phyloP scores from a whole-genome alignment of 331 rosid genomes.

The Erythrophleum ivorense region DNA sequence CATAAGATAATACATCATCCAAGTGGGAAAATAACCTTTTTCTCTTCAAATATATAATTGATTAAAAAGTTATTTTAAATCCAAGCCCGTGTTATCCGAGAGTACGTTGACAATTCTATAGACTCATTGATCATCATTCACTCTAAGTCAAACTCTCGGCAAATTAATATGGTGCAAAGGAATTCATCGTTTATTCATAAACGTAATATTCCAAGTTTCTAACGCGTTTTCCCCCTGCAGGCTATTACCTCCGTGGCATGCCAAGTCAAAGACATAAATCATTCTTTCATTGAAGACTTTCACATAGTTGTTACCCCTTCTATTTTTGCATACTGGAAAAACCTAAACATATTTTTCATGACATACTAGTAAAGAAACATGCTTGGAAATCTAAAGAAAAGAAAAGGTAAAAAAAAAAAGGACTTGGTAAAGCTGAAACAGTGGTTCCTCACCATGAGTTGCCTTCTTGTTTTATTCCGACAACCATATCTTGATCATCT shows the following conservation, averaged over 20 bases:
- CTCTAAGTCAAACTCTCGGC: not conserved
- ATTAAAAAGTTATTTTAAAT: not conserved
- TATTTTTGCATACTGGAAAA: too few relatives aligned
- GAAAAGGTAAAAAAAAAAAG: slow-evolving; percentile 8
- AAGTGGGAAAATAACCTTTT: not conserved
- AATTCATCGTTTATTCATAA: not conserved
- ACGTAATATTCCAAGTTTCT: not conserved
- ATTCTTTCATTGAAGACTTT: not conserved
- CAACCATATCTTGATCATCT: not conserved
- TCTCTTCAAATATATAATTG: not conserved
- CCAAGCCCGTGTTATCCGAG: not conserved
- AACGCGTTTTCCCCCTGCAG: slow-evolving; percentile 30
- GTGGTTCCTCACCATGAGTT: slow-evolving; percentile 18
- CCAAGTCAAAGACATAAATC: slow-evolving; percentile 36
- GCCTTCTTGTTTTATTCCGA: not conserved
- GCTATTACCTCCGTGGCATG: slow-evolving; percentile 20
- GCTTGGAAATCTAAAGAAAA: slow-evolving; percentile 32
- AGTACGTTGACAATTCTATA: not conserved
- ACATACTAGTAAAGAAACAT: slow-evolving; percentile 4
- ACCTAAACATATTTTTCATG: not conserved
- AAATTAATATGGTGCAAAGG: not conserved
- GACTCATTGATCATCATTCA: not conserved
- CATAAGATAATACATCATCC: not conserved
- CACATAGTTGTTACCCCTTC: slow-evolving; percentile 16
- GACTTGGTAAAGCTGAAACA: slow-evolving; percentile 33